These are phyloP conservation scores for Trichoderma lentiforme DNA, from an alignment of 2,329 filamentous ascomycete genomes.

Conservation along the genomic window DNA sequence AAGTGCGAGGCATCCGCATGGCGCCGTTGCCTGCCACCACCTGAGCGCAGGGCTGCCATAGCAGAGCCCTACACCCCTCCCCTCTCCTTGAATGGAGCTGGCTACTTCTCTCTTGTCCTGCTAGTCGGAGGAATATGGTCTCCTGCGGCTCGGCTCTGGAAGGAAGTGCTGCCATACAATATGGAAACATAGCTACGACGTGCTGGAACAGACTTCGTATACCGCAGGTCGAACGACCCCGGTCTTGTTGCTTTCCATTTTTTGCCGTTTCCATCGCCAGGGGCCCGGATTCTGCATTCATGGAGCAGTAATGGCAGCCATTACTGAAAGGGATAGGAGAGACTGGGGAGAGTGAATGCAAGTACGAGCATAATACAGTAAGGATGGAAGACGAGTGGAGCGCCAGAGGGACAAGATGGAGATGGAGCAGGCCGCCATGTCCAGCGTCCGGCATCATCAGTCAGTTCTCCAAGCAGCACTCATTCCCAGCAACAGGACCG, in stretches of 20 bases:
- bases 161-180: not conserved
- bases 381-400: not conserved
- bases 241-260: not conserved
- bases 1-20: not conserved
- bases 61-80: conserved; percentile 12
- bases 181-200: not conserved
- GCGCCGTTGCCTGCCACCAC: not conserved
- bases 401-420: not conserved
- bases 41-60: not conserved
- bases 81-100: not conserved
- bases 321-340: not conserved
- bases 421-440: not conserved
- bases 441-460: conserved; percentile 9
- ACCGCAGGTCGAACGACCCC: not conserved
- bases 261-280: not conserved
- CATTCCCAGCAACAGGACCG: not conserved
- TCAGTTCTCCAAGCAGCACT: not conserved
- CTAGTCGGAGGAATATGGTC: conserved; percentile 1
- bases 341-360: not conserved
- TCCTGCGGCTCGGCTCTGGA: not conserved
- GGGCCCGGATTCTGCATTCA: not conserved
- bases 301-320: not conserved
- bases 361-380: not conserved
- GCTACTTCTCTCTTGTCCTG: not conserved
- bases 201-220: not conserved